phyloP scores from a whole-genome alignment of 495 filamentous ascomycete genomes.

The Penicillium dipodomyicola region DNA sequence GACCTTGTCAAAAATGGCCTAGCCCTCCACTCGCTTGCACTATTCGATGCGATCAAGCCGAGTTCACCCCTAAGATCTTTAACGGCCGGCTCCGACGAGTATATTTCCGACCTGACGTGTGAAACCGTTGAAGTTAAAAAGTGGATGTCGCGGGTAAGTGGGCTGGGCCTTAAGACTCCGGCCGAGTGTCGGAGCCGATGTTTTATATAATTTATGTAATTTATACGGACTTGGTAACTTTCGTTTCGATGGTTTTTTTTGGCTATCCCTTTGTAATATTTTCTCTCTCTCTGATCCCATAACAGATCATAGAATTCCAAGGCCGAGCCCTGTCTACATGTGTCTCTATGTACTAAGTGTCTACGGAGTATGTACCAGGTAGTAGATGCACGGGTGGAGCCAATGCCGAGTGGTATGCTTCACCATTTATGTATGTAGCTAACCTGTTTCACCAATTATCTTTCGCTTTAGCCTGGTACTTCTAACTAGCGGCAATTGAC shows the following conservation, averaged over 20 bases:
- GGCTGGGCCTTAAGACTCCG: constrained; percentile 17
- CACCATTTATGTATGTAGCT: not conserved
- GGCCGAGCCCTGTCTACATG: too few relatives aligned
- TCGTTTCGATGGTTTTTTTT: not conserved
- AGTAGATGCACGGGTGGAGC: too few relatives aligned
- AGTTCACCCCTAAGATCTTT: constrained; percentile 33
- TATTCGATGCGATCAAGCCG: constrained; percentile 29
- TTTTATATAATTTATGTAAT: constrained; percentile 1
- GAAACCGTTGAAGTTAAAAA: constrained; percentile 22
- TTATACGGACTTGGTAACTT: not conserved
- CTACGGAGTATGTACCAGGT: too few relatives aligned
- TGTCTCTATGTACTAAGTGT: too few relatives aligned
- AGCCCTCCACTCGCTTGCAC: constrained; percentile 4
- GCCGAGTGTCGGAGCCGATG: constrained; percentile 37
- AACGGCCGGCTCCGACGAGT: constrained; percentile 36
- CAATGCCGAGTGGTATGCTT: not conserved
- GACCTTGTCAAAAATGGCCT: not conserved
- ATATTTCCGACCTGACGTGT: constrained; percentile 9
- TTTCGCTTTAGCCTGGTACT: not conserved
- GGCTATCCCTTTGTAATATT: not conserved
- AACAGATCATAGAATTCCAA: too few relatives aligned
- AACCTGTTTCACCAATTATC: not conserved
- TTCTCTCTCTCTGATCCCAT: not conserved
- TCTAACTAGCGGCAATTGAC: not conserved
- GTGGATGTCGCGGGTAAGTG: constrained; percentile 11